Evolutionary conservation across 2,329 filamentous ascomycete species (phyloP), one percentile per base, ranked within the genome.

Genomic region (Exophiala aquamarina): DNA sequence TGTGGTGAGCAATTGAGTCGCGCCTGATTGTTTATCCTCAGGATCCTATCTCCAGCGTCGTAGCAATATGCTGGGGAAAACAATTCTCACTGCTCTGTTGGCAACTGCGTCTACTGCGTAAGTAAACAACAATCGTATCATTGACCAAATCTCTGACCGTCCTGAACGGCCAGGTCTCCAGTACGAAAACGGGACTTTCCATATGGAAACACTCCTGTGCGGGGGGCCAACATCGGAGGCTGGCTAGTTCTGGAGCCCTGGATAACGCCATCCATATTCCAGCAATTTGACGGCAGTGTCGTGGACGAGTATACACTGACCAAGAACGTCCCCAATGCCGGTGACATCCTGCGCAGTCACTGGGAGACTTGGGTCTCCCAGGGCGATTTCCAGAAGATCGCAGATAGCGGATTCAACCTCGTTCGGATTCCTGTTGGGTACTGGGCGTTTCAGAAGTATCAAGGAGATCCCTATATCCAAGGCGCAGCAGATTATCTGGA

Each of bases 381-480:
- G 50, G 69, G 65, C 17, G 80, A 83, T 59, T 80, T 83, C 61
- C 63, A 71, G 15, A 68, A 75, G 42, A 82, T 83, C 49, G 74
- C 72, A n/a, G 63, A 59, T 13, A 54, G 54, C 14, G 57, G 57
- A 19, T 63, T 85, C 60, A 85, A 83, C 64, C 76, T 83, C 55
- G 78, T 84, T 29, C 71, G 82, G 37, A 84, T 86, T 44, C 82
- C 82, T 2, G 72, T 86, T 41, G 82, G 82, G 4, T 84, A 84
- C 61, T 86, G 82, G 82, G 81, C 81, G 26, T 65, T 82, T 9
- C 67, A 72, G 35, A 73, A 74, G 2, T 63, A 74, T 20, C 63
- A 72, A 5, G 76, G 72, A 5, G 80, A 83, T 43, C 81, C 81
- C 14, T 85, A 81, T 56, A 77, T 85, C 4, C 72, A 81, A 58